Evolutionary conservation across 495 filamentous ascomycete species (phyloP), one percentile per base, ranked within the genome.

Genomic region (Aspergillus incahuasiensis): DNA sequence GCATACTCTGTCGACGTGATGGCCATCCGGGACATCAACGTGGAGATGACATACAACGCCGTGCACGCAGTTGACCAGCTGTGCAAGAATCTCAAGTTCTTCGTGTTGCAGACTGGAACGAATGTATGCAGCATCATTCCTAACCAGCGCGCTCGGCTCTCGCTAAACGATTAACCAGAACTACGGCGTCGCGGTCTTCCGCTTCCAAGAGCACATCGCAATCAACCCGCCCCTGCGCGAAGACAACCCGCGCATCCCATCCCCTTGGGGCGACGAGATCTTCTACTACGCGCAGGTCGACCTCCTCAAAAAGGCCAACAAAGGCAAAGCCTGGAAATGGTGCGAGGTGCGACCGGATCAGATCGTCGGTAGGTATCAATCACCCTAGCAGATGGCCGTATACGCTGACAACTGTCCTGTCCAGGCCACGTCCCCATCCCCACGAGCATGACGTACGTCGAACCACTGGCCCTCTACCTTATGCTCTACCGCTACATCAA

Each of bases 241-340:
- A 49, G 60, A 63, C 35, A 35, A 12, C 32, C 54, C 45, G 15
- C 54, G 76, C 8, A 68, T 81, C 45, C 70, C 74, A 0, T 64
- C 72, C 1, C 72, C 73, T 2, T 76, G 62, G 39, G 66, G 61
- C n/a, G 58, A 64, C 21, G 70, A 79, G 43, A 68, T 79, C 40
- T 76, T 79, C 64, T 79, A 79, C 64, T 79, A 77, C 49, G 57
- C 52, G 12, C 73, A 78, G 54, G 68, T 72, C 28, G 75, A 79
- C 48, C 52, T 68, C 15, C 63, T 80, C 24, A 51, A 60, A 18
- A 55, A 64, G 9, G 56, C 72, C 1, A 64, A 63, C 15, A 48
- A 61, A 15, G 71, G 67, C 21, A 78, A 79, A 61, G 47, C 42
- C 0, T 76, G 75, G 77, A 64, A 53, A 22, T 77, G 69, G 67